Evolutionary conservation across 1,284 basidiomycete species (phyloP).

Genomic region (Irpex rosettiformis): DNA sequence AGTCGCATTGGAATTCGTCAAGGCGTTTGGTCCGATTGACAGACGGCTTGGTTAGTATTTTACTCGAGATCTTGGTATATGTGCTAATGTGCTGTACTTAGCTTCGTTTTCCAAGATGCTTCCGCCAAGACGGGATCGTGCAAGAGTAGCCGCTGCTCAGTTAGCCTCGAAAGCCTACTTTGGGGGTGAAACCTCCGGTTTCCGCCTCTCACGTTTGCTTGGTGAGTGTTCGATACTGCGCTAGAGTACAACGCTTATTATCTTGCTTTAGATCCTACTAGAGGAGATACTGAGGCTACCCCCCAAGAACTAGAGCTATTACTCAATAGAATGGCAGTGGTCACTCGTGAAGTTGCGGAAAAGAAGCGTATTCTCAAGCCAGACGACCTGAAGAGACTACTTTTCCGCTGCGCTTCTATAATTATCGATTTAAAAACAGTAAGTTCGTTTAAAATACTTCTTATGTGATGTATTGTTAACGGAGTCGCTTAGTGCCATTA

Average conservation of each 20-base stretch:
- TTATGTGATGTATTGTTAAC: not conserved
- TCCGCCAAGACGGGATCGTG: slow-evolving; percentile 66
- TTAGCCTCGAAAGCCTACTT: slow-evolving; percentile 85
- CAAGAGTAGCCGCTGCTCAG: slow-evolving; percentile 76
- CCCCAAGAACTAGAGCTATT: slow-evolving; percentile 34
- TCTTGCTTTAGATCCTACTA: slow-evolving; percentile 15
- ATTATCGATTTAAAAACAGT: slow-evolving; percentile 73
- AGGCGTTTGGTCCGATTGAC: slow-evolving; percentile 75
- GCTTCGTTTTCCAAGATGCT: slow-evolving; percentile 61
- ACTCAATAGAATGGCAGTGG: slow-evolving; percentile 66
- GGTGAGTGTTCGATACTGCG: slow-evolving; percentile 33
- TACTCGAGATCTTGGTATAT: not conserved
- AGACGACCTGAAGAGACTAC: slow-evolving; percentile 78
- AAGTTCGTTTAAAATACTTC: slow-evolving; percentile 13
- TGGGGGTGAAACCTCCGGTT: slow-evolving; percentile 81
- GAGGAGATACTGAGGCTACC: slow-evolving; percentile 13
- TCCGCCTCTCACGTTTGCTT: slow-evolving; percentile 54
- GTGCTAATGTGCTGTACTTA: slow-evolving; percentile 23
- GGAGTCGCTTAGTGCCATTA: slow-evolving; percentile 64
- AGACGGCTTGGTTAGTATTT: slow-evolving; percentile 64
- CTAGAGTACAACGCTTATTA: slow-evolving; percentile 7
- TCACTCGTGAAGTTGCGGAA: slow-evolving; percentile 64
- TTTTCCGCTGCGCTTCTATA: slow-evolving; percentile 86
- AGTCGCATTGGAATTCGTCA: slow-evolving; percentile 82
- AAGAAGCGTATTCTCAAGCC: slow-evolving; percentile 73